A percentile compares a stretch with the other conserved stretches of the same genome.
Conservation (phyloP, 306 rosid species). For the Begonia peltatifolia region DNA sequence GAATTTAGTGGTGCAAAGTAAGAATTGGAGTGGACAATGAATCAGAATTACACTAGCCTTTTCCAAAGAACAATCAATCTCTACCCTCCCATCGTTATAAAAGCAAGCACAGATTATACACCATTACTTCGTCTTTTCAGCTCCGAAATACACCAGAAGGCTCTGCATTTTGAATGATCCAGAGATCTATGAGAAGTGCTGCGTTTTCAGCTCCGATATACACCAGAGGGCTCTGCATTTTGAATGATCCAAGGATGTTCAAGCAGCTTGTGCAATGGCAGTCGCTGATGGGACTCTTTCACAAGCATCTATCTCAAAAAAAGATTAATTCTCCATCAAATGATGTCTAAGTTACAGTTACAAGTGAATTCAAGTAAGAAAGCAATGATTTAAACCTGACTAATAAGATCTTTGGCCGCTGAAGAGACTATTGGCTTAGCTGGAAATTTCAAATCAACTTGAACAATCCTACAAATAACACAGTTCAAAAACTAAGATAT, state of each 20-base stretch:
- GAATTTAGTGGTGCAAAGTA: too few relatives aligned
- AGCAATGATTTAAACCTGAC: slow-evolving; percentile 41
- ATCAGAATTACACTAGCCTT: too few relatives aligned
- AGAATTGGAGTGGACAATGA: too few relatives aligned
- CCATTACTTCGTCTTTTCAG: too few relatives aligned
- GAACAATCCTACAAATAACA: slow-evolving; percentile 53
- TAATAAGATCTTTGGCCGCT: slow-evolving; percentile 84
- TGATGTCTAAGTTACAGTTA: not conserved
- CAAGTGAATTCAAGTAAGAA: not conserved
- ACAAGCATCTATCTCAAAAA: slow-evolving; percentile 63
- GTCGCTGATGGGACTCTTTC: slow-evolving; percentile 70
- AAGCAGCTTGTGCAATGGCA: slow-evolving; percentile 79
- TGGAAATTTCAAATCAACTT: slow-evolving; percentile 94
- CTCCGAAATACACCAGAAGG: too few relatives aligned
- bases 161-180: too few relatives aligned
- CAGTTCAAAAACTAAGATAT: not conserved
- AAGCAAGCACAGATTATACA: too few relatives aligned
- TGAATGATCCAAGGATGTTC: slow-evolving; percentile 98
- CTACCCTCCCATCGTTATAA: too few relatives aligned
- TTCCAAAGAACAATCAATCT: too few relatives aligned
- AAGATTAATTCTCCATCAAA: slow-evolving; percentile 5
- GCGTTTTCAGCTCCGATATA: slow-evolving; percentile 38
- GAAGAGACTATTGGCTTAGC: slow-evolving; percentile 81
- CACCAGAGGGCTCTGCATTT: slow-evolving; percentile 90
- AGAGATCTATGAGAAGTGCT: too few relatives aligned